Evolutionary conservation across 176 grass and related monocot species (phyloP).

Genomic region (Thalia dealbata): DNA sequence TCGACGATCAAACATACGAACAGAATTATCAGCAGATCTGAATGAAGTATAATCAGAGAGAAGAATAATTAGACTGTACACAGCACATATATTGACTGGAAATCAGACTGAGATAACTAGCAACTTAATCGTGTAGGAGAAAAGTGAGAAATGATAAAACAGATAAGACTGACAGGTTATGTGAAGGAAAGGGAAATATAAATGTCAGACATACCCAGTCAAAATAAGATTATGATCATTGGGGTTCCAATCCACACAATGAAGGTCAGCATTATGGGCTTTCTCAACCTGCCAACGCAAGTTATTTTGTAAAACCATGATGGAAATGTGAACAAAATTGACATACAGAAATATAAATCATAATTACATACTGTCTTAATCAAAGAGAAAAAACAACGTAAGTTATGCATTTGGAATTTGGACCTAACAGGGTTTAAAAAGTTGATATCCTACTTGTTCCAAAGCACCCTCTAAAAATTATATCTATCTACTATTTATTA

Average conservation of each 20-base stretch:
- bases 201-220: slow-evolving; percentile 51
- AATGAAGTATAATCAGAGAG: slow-evolving; percentile 16
- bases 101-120: no score
- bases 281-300: slow-evolving; percentile 67
- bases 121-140: background rate
- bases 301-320: background rate
- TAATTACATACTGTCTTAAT: background rate
- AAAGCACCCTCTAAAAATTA: no score
- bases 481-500: no score
- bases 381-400: background rate
- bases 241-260: slow-evolving; percentile 94
- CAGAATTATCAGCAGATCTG: slow-evolving; percentile 90
- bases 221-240: slow-evolving; percentile 79
- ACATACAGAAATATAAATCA: background rate
- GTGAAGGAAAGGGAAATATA: background rate
- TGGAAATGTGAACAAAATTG: no score
- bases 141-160: background rate
- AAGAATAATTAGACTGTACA: slow-evolving; percentile 5
- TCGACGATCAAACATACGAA: slow-evolving; percentile 82
- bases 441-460: no score
- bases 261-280: slow-evolving; percentile 85
- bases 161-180: background rate
- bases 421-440: no score
- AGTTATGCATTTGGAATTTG: no score
- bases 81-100: no score